phyloP scores from a whole-genome alignment of 176 grass and related monocot genomes.

The Carex scoparia region DNA sequence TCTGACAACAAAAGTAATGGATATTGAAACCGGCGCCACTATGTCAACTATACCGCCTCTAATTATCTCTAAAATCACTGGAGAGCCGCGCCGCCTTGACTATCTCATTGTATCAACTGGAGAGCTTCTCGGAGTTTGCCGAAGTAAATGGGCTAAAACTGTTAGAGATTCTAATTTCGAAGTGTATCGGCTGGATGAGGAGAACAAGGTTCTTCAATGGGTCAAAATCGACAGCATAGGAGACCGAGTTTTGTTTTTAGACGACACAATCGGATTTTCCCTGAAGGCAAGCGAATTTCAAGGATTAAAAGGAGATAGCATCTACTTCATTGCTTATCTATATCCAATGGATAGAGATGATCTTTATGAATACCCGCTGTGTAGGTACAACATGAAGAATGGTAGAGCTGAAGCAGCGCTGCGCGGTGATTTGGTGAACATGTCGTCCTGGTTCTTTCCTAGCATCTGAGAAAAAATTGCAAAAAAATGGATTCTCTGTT shows the following conservation, averaged over 20 bases:
- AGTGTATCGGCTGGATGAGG: constrained; percentile 9
- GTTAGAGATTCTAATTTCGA: constrained; percentile 15
- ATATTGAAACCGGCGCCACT: constrained; percentile 6
- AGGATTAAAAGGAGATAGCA: constrained; percentile 2
- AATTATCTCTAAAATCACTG: background rate
- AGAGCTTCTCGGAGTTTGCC: constrained; percentile 21
- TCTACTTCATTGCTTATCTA: constrained; percentile 32
- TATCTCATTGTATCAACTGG: constrained; percentile 23
- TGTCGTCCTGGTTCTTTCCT: constrained; percentile 15
- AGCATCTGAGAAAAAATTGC: background rate
- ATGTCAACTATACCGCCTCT: background rate
- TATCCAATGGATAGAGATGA: background rate
- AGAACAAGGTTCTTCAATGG: background rate
- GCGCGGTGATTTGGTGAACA: background rate
- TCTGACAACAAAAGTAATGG: constrained; percentile 12
- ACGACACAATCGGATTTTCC: constrained; percentile 23
- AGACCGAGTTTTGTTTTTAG: constrained; percentile 25
- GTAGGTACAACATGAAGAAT: constrained; percentile 9
- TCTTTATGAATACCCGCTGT: background rate
- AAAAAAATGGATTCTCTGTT: too few relatives aligned
- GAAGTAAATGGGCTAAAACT: background rate
- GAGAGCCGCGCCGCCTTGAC: background rate
- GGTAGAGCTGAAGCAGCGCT: background rate
- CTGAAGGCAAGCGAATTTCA: background rate
- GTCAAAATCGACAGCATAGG: constrained; percentile 19